Conservation (phyloP, 1,139 yeast genomes). For the Kluyveromyces marxianus region DNA sequence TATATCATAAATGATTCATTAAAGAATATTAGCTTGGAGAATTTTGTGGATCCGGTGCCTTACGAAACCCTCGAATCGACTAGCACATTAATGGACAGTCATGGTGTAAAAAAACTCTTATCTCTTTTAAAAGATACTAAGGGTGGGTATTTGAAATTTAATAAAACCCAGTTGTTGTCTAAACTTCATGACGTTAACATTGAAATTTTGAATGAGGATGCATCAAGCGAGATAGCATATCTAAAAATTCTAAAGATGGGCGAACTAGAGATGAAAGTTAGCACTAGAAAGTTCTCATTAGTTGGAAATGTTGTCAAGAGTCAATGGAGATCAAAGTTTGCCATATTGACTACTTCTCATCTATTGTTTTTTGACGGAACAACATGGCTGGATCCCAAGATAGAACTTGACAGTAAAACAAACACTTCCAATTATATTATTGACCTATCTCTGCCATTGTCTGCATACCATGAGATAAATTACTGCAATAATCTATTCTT, state of each 20-base stretch:
- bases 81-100: background rate
- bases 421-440: constrained; percentile 26
- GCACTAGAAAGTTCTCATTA: constrained; percentile 22
- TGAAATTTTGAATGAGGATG: constrained; percentile 15
- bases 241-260: constrained; percentile 29
- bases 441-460: constrained; percentile 15
- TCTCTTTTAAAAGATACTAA: constrained; percentile 23
- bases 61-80: constrained; percentile 10
- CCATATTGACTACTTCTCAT: constrained; percentile 40
- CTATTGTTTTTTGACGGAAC: constrained; percentile 36
- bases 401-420: constrained; percentile 17
- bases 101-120: constrained; percentile 17
- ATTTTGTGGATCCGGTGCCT: constrained; percentile 11
- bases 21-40: constrained; percentile 11
- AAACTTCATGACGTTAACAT: constrained; percentile 15
- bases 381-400: constrained; percentile 23
- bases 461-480: background rate
- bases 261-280: constrained; percentile 16
- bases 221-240: constrained; percentile 13
- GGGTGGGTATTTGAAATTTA: constrained; percentile 27
- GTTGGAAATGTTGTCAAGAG: constrained; percentile 25
- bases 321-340: constrained; percentile 37
- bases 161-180: constrained; percentile 12
- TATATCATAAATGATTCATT: constrained; percentile 22
- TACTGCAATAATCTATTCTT: constrained; percentile 1